Percentiles rank a stretch among this genome's conserved stretches.
These are phyloP conservation scores for Areca catechu DNA, from an alignment of 176 grass and related monocot species.

Conservation along the genomic window DNA sequence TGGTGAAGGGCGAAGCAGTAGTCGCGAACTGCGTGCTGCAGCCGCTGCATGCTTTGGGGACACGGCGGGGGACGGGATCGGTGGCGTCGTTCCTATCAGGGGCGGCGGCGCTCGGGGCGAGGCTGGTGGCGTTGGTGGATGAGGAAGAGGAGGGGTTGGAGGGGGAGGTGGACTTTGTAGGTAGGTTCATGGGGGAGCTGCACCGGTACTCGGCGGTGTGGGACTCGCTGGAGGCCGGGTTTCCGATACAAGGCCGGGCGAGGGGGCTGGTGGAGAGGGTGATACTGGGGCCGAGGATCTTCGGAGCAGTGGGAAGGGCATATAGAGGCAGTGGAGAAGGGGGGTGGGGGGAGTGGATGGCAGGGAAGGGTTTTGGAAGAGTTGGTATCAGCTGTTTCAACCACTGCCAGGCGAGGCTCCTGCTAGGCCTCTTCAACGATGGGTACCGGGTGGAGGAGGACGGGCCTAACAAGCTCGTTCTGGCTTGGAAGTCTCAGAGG, in stretches of 20 bases:
- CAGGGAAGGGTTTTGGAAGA: constrained; percentile 27
- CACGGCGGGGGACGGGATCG: constrained; percentile 23
- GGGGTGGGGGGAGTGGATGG: constrained; percentile 60
- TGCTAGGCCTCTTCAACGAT: constrained; percentile 61
- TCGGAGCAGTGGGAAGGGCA: constrained; percentile 47
- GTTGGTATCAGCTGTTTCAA: constrained; percentile 66
- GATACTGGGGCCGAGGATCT: constrained; percentile 59
- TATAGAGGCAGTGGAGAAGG: constrained; percentile 21
- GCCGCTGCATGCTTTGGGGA: constrained; percentile 13
- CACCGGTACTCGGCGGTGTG: constrained; percentile 58
- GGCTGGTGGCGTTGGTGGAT: constrained; percentile 47
- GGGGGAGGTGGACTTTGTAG: constrained; percentile 29
- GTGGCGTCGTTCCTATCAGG: constrained; percentile 41
- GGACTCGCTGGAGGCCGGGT: constrained; percentile 64
- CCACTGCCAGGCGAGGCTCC: constrained; percentile 60
- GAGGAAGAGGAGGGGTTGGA: constrained; percentile 19
- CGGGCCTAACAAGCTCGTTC: constrained; percentile 42
- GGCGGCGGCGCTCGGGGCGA: constrained; percentile 36
- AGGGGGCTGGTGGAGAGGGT: constrained; percentile 50
- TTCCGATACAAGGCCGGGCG: constrained; percentile 51
- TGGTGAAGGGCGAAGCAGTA: constrained; percentile 56
- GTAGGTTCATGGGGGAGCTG: constrained; percentile 48
- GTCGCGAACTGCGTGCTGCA: constrained; percentile 55
- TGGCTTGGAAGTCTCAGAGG: constrained; percentile 49
- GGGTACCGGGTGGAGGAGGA: constrained; percentile 57